phyloP scores from a whole-genome alignment of 305 asterid genomes.

The Fraxinus nigra region DNA sequence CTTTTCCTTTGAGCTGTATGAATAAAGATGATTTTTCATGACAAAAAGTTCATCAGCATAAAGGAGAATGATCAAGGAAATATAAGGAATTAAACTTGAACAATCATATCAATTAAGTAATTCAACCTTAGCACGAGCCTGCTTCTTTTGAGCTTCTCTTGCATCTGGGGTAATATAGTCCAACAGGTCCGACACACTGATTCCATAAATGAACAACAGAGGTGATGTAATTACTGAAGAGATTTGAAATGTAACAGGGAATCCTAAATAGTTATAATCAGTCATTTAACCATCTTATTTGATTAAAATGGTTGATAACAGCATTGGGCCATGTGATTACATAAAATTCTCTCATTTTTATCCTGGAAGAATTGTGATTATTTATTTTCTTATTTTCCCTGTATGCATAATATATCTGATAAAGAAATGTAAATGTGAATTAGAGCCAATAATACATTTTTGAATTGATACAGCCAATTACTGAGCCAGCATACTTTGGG shows the following conservation, averaged over 20 bases:
- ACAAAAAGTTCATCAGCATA: conserved; percentile 17
- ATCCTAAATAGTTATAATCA: background rate
- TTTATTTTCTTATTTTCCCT: background rate
- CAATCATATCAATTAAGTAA: background rate
- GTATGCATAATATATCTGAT: background rate
- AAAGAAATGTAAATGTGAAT: background rate
- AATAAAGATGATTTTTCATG: conserved; percentile 24
- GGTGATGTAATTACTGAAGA: conserved; percentile 21
- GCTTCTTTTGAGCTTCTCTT: conserved; percentile 86
- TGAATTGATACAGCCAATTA: background rate
- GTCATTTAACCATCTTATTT: background rate
- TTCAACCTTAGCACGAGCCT: conserved; percentile 82
- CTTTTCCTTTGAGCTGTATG: conserved; percentile 70
- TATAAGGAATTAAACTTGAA: background rate
- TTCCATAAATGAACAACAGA: conserved; percentile 18
- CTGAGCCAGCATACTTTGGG: background rate
- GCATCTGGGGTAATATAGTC: conserved; percentile 90
- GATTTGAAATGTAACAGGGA: background rate
- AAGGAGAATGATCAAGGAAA: background rate
- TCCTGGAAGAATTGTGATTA: background rate
- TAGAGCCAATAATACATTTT: background rate
- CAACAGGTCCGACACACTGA: conserved; percentile 84
- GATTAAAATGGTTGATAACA: background rate
- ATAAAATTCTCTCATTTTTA: background rate
- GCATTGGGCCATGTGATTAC: background rate